Evolutionary conservation across 352 stramenopile genomes (phyloP).

Genomic region (Pythium chondricola): DNA sequence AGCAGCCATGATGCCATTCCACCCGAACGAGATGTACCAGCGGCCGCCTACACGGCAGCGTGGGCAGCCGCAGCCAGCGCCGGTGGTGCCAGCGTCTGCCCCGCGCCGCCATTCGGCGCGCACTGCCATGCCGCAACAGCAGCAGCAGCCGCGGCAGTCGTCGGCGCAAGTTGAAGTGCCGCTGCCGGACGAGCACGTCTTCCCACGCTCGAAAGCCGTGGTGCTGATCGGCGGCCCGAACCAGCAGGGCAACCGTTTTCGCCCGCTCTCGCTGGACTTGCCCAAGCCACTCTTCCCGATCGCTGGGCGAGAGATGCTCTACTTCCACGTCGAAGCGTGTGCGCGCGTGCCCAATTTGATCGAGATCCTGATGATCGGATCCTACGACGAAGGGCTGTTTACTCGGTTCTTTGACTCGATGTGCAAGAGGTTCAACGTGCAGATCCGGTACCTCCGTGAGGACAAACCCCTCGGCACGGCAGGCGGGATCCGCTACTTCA

Average conservation of each 20-base stretch:
- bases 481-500: slow-evolving; percentile 78
- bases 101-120: neutral
- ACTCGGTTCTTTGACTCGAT: slow-evolving; percentile 85
- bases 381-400: slow-evolving; percentile 86
- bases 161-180: slow-evolving; percentile 7
- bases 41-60: too few species aligned
- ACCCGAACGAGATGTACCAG: slow-evolving; percentile 20
- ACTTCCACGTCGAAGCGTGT: slow-evolving; percentile 86
- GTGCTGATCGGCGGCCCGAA: slow-evolving; percentile 85
- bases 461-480: slow-evolving; percentile 77
- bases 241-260: slow-evolving; percentile 85
- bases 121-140: neutral
- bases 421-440: slow-evolving; percentile 74
- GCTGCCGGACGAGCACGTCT: slow-evolving; percentile 34
- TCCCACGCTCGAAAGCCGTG: slow-evolving; percentile 79
- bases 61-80: neutral
- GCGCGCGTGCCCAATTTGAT: slow-evolving; percentile 73
- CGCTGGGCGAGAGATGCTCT: slow-evolving; percentile 82
- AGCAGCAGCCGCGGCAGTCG: neutral
- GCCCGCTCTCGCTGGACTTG: slow-evolving; percentile 78
- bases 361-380: slow-evolving; percentile 87
- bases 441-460: slow-evolving; percentile 81
- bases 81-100: neutral
- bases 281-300: slow-evolving; percentile 86
- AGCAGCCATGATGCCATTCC: slow-evolving; percentile 15